These are phyloP conservation scores for Alisma plantagoaquatica DNA, from an alignment of 106 monocot species.

Conservation along the genomic window DNA sequence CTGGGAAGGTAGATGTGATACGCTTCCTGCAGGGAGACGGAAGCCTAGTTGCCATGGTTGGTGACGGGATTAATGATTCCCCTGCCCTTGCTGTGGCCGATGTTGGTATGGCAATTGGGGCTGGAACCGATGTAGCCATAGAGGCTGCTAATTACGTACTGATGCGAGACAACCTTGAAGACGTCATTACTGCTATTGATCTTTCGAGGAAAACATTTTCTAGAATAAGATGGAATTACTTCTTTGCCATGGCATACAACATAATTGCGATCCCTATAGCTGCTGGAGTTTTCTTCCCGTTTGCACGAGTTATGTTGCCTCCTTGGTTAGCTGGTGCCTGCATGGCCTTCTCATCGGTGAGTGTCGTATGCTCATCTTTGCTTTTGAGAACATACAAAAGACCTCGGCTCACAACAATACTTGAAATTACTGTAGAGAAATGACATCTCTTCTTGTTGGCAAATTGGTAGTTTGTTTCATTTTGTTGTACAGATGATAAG, in stretches of 20 bases:
- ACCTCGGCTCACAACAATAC: constrained; percentile 81
- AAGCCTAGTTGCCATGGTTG: constrained; percentile 78
- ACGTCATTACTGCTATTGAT: constrained; percentile 90
- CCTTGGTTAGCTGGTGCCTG: constrained; percentile 92
- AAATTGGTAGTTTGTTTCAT: too few relatives aligned
- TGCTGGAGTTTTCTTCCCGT: constrained; percentile 78
- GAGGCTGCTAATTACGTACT: constrained; percentile 93
- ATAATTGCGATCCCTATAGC: constrained; percentile 73
- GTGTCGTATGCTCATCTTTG: constrained; percentile 90
- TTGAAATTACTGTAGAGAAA: constrained; percentile 81
- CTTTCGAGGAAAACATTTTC: constrained; percentile 90
- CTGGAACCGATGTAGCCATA: constrained; percentile 86
- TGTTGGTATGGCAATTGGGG: constrained; percentile 91
- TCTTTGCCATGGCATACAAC: constrained; percentile 88
- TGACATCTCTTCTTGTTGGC: background rate
- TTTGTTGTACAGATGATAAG: too few relatives aligned
- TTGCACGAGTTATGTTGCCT: constrained; percentile 56
- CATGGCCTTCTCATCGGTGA: constrained; percentile 91
- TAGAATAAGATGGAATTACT: constrained; percentile 75
- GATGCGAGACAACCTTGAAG: constrained; percentile 77
- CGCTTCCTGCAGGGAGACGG: constrained; percentile 57
- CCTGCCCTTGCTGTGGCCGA: constrained; percentile 86
- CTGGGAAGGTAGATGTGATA: constrained; percentile 68
- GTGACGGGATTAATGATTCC: constrained; percentile 95
- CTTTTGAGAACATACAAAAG: constrained; percentile 78